Evolutionary conservation across 2,329 filamentous ascomycete genomes (phyloP).

Genomic region (Phialophora expanda): DNA sequence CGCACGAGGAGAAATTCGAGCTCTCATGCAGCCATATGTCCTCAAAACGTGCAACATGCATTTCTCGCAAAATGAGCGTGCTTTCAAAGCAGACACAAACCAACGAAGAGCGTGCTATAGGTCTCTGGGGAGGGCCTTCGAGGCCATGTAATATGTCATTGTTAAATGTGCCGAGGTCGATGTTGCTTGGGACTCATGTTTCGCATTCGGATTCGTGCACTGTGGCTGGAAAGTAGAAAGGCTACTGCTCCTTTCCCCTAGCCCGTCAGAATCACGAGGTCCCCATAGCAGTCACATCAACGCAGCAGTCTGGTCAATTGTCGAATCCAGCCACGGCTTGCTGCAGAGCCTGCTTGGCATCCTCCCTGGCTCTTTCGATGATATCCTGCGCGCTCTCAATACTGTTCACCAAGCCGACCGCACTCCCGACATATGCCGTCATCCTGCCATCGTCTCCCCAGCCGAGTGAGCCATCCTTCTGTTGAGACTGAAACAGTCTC

Average conservation of each 20-base stretch:
- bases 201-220: neutral
- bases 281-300: neutral
- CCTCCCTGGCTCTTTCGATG: slow-evolving; percentile 3
- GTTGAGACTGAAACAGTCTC: slow-evolving; percentile 13
- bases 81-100: no score
- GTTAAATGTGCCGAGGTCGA: neutral
- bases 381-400: slow-evolving; percentile 15
- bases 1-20: no score
- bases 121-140: no score
- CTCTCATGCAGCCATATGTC: no score
- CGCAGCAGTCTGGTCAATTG: neutral
- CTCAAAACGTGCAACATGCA: no score
- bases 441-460: slow-evolving; percentile 20
- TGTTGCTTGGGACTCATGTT: neutral
- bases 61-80: no score
- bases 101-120: no score
- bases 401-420: slow-evolving; percentile 12
- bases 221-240: neutral
- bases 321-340: slow-evolving; percentile 5
- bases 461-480: slow-evolving; percentile 11
- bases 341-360: slow-evolving; percentile 7
- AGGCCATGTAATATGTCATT: neutral
- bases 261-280: neutral
- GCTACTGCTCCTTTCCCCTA: no score
- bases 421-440: slow-evolving; percentile 22